Conservation (phyloP, 2,329 filamentous ascomycete species). For the Berkeleyomyces rouxiae region DNA sequence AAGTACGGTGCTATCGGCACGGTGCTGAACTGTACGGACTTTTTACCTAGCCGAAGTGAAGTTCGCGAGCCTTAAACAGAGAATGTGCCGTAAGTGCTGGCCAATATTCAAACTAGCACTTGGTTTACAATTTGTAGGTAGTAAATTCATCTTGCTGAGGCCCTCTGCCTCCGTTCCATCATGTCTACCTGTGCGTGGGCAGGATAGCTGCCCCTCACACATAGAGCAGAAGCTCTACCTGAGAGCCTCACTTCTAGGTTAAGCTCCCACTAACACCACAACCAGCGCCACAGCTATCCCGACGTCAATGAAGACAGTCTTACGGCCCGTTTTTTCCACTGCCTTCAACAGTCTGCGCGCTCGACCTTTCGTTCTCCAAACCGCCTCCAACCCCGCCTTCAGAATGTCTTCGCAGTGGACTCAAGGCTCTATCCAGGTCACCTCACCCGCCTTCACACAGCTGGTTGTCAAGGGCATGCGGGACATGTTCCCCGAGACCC, state of each 20-base stretch:
- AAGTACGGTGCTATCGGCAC: neutral
- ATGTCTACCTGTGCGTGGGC: neutral
- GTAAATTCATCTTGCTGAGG: too few relatives aligned
- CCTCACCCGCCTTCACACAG: slow-evolving; percentile 26
- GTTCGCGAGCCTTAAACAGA: neutral
- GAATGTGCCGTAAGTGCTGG: too few relatives aligned
- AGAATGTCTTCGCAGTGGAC: slow-evolving; percentile 6
- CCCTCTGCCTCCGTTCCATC: too few relatives aligned
- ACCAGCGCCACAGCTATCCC: neutral
- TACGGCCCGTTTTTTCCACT: neutral
- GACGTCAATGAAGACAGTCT: neutral
- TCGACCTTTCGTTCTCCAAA: neutral
- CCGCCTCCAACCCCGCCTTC: neutral
- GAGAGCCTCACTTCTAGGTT: neutral
- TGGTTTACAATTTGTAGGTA: too few relatives aligned
- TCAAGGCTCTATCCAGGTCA: slow-evolving; percentile 4
- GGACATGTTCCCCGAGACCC: slow-evolving; percentile 70
- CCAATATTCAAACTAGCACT: too few relatives aligned
- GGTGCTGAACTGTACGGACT: neutral
- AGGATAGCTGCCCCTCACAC: neutral
- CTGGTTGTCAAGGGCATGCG: slow-evolving; percentile 65
- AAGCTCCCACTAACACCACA: neutral
- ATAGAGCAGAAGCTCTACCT: neutral
- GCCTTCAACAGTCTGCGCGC: neutral
- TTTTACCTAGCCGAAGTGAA: neutral